These are phyloP conservation scores for Auricularia cornea DNA, from an alignment of 768 basidiomycete species.

Conservation along the genomic window DNA sequence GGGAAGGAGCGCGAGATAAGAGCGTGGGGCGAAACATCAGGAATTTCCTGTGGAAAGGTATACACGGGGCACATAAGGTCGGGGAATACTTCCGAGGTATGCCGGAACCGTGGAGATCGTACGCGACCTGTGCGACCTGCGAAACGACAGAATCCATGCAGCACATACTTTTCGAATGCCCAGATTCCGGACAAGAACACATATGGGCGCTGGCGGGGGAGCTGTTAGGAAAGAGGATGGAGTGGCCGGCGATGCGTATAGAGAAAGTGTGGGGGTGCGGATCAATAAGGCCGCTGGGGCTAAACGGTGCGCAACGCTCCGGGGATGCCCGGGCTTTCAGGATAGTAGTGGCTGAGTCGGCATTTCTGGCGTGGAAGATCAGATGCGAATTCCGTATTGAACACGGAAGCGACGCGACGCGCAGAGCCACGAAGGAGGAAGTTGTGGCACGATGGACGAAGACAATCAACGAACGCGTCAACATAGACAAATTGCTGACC, in stretches of 20 bases:
- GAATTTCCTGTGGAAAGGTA: constrained; percentile 11
- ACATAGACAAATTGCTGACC: too few relatives aligned
- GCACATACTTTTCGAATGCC: constrained; percentile 17
- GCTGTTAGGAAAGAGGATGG: background rate
- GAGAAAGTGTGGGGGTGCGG: background rate
- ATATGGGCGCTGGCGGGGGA: constrained; percentile 8
- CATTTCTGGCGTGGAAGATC: background rate
- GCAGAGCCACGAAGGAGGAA: too few relatives aligned
- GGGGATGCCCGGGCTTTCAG: background rate
- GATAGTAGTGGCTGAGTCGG: background rate
- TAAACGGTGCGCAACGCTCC: background rate
- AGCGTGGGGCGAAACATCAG: background rate
- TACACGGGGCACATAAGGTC: constrained; percentile 14
- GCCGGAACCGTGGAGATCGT: constrained; percentile 1
- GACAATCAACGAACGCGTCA: too few relatives aligned
- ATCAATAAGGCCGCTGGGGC: background rate
- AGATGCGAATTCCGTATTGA: background rate
- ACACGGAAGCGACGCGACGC: too few relatives aligned
- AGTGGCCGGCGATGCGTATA: background rate
- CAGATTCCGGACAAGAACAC: constrained; percentile 9
- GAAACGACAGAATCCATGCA: constrained; percentile 10
- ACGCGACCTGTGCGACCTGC: constrained; percentile 10
- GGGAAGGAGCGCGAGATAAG: background rate
- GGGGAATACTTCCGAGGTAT: constrained; percentile 10
- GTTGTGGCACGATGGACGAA: too few relatives aligned